Evolutionary conservation across 139 green algal genomes (phyloP).

Genomic region (Spirogloea muscicola): DNA sequence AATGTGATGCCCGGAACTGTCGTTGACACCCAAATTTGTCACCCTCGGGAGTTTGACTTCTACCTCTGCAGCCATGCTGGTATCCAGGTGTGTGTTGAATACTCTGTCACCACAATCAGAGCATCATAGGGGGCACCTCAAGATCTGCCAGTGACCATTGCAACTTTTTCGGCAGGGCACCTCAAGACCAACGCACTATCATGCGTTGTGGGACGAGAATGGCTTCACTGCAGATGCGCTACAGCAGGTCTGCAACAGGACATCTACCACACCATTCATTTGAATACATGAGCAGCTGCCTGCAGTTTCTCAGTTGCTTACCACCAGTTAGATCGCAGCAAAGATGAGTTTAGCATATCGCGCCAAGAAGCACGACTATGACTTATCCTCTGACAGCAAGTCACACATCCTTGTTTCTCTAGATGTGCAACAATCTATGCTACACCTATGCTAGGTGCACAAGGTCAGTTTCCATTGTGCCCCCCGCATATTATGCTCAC

Average conservation of each 20-base stretch:
- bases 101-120: too few species aligned
- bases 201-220: conserved; percentile 80
- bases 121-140: too few species aligned
- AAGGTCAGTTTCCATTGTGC: conserved; percentile 44
- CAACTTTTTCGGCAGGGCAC: conserved; percentile 38
- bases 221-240: conserved; percentile 69
- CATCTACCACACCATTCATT: conserved; percentile 82
- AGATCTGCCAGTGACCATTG: background rate
- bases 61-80: conserved; percentile 78
- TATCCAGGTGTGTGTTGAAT: conserved; percentile 67
- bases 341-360: too few species aligned
- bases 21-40: conserved; percentile 42
- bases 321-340: too few species aligned
- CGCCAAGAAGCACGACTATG: too few species aligned
- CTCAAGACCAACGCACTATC: conserved; percentile 46
- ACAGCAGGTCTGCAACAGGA: conserved; percentile 78
- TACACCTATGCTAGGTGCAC: conserved; percentile 64
- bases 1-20: conserved; percentile 38
- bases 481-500: conserved; percentile 41
- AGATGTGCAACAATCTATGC: conserved; percentile 82
- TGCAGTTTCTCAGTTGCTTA: too few species aligned
- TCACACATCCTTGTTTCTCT: too few species aligned
- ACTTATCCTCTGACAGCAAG: too few species aligned
- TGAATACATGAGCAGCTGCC: too few species aligned
- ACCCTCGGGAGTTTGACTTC: conserved; percentile 74